Percentiles rank a stretch among this genome's conserved stretches.
These are phyloP conservation scores for Pleurotus salmoneostramineus DNA, from an alignment of 768 basidiomycete species.

Conservation along the genomic window DNA sequence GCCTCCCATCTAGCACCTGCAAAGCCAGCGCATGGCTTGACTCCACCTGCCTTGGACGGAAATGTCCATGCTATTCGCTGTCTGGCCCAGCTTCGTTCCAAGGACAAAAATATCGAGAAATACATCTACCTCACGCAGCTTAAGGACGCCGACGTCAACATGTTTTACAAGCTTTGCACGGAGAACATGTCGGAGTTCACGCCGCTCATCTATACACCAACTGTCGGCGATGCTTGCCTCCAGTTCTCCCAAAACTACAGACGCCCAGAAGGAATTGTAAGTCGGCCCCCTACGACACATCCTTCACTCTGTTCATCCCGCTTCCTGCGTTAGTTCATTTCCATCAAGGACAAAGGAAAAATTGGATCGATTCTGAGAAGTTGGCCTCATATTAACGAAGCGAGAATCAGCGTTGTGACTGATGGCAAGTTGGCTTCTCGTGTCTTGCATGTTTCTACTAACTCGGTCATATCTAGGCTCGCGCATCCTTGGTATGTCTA, in stretches of 20 bases:
- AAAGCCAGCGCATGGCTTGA: slow-evolving; percentile 47
- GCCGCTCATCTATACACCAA: slow-evolving; percentile 90
- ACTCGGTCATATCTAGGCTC: slow-evolving; percentile 50
- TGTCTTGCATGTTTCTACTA: neutral
- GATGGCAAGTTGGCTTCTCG: slow-evolving; percentile 53
- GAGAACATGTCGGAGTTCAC: slow-evolving; percentile 65
- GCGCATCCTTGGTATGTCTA: slow-evolving; percentile 79
- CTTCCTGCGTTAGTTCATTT: slow-evolving; percentile 52
- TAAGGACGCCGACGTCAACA: slow-evolving; percentile 63
- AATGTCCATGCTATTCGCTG: slow-evolving; percentile 54
- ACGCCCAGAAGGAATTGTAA: slow-evolving; percentile 68
- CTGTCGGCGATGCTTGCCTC: slow-evolving; percentile 87
- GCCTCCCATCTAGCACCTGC: slow-evolving; percentile 29
- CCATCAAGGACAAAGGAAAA: slow-evolving; percentile 79
- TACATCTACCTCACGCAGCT: slow-evolving; percentile 81
- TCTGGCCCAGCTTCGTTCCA: slow-evolving; percentile 69
- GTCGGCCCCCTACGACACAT: slow-evolving; percentile 14
- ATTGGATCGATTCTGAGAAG: slow-evolving; percentile 66
- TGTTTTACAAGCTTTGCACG: slow-evolving; percentile 78
- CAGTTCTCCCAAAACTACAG: slow-evolving; percentile 80
- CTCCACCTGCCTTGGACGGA: slow-evolving; percentile 55
- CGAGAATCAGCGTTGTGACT: slow-evolving; percentile 90
- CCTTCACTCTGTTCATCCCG: slow-evolving; percentile 13
- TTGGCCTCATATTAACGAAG: slow-evolving; percentile 70
- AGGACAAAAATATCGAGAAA: slow-evolving; percentile 73